Conservation (phyloP, 2,329 filamentous ascomycete genomes). For the Venturiaceae sp. region DNA sequence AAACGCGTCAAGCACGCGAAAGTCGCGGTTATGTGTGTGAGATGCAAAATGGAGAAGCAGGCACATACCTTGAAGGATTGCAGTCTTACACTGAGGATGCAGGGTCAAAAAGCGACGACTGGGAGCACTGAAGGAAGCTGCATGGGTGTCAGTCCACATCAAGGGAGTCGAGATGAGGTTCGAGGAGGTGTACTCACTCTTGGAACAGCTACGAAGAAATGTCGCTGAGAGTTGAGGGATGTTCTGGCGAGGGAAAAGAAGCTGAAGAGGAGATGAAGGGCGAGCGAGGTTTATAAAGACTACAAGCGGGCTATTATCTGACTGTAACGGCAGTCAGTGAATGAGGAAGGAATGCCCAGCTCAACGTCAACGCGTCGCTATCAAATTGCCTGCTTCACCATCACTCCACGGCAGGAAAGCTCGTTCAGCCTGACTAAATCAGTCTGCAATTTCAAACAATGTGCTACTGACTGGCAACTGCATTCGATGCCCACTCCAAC, state of each 20-base stretch:
- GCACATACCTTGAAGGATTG: constrained; percentile 8
- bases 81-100: constrained; percentile 2
- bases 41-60: neutral
- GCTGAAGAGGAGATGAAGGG: neutral
- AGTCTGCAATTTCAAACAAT: neutral
- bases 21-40: neutral
- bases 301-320: neutral
- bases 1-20: neutral
- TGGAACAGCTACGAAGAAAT: constrained; percentile 9
- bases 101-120: constrained; percentile 6
- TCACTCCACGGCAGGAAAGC: neutral
- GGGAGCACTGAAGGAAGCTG: constrained; percentile 5
- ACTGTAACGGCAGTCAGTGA: neutral
- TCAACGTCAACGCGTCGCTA: too few relatives aligned
- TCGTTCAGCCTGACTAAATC: too few relatives aligned
- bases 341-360: constrained; percentile 2
- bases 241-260: constrained; percentile 5
- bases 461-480: neutral
- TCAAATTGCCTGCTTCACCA: neutral
- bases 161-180: neutral
- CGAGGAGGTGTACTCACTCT: neutral
- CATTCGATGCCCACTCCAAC: neutral
- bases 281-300: neutral
- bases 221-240: constrained; percentile 6
- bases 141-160: neutral